Base-by-base conservation (phyloP, 768 basidiomycete species). In the Panaeolus cyanescens region DNA sequence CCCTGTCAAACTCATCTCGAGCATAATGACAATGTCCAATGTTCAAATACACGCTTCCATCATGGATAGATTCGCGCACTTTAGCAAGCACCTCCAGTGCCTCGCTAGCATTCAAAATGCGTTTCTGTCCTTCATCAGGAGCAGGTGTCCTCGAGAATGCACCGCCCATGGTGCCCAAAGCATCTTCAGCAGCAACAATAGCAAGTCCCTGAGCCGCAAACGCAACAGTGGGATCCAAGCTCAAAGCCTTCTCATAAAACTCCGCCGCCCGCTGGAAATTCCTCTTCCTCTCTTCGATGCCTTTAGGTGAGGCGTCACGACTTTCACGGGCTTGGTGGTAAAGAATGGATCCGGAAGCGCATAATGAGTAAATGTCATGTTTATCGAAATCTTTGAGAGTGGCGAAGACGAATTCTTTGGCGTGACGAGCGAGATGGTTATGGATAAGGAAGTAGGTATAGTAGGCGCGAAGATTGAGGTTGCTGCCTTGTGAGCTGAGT, bases 21-120 rank as follows among this genome's bases (percentile, higher is more conserved):
- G 87, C 85, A 70, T 93, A 96, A 71, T 95, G 92, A 68, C 95
- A 97, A 69, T 99, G 97, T 0, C 96, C 97, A 81, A 98, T 96
- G 72, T 99, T 99, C 69, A 93, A 80, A 70, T 96, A 95, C 4
- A 97, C 95, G 61, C 91, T 91, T 6, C 92, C 93, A 60, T 85
- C 82, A 60, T 86, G 84, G 57, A 95, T 76, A 2, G 88, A 90
- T 76, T 99, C 97, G 58, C 94, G 83, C 56, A 99, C 90, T 74
- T 96, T 94, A 2, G 88, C 90, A 69, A 99, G 94, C 33, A 96
- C 83, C 54, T 91, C 89, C 42, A 99, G 75, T 0, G 97, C 96
- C 56, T 97, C 94, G 6, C 93, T 83, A 2, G 93, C 86, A 66
- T 92, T 91, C 75, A 84, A 84, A 63, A 86, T 67, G 45, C 92